phyloP scores from a whole-genome alignment of 345 rosid species.

The Sonneratia alba region DNA sequence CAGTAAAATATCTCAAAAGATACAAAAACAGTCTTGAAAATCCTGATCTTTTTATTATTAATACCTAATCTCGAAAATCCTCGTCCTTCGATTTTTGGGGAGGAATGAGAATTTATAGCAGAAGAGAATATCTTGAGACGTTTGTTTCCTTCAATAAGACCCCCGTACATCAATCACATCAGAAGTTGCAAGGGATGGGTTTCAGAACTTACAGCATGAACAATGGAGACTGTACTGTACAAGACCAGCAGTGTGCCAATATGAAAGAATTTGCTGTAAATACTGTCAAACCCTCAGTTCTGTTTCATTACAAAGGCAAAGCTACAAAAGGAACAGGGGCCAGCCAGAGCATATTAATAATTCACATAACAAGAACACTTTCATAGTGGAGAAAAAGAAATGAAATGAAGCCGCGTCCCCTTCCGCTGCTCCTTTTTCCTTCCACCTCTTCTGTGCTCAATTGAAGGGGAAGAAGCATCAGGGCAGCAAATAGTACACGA shows the following conservation, averaged over 20 bases:
- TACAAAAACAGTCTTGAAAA: too few relatives aligned
- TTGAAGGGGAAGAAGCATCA: too few relatives aligned
- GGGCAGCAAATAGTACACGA: background rate
- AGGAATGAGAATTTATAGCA: too few relatives aligned
- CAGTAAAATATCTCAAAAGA: too few relatives aligned
- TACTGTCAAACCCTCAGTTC: background rate
- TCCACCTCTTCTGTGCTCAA: background rate
- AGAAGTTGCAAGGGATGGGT: background rate
- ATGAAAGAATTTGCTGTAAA: slow-evolving; percentile 15
- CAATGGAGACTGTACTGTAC: background rate
- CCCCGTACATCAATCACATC: too few relatives aligned
- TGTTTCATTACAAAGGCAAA: background rate
- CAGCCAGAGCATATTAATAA: background rate
- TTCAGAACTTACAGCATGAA: background rate
- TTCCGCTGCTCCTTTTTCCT: background rate
- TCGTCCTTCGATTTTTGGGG: too few relatives aligned
- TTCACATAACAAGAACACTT: background rate
- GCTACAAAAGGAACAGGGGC: background rate
- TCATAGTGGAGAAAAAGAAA: background rate
- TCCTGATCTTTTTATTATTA: too few relatives aligned
- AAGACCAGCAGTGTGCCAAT: slow-evolving; percentile 1
- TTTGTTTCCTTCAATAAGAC: too few relatives aligned
- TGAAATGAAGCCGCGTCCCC: background rate
- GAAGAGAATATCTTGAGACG: too few relatives aligned
- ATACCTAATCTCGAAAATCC: too few relatives aligned